Evolutionary conservation across 2,329 filamentous ascomycete genomes (phyloP), one percentile per base, ranked within the genome.

Genomic region (Macroventuria anomochaeta): DNA sequence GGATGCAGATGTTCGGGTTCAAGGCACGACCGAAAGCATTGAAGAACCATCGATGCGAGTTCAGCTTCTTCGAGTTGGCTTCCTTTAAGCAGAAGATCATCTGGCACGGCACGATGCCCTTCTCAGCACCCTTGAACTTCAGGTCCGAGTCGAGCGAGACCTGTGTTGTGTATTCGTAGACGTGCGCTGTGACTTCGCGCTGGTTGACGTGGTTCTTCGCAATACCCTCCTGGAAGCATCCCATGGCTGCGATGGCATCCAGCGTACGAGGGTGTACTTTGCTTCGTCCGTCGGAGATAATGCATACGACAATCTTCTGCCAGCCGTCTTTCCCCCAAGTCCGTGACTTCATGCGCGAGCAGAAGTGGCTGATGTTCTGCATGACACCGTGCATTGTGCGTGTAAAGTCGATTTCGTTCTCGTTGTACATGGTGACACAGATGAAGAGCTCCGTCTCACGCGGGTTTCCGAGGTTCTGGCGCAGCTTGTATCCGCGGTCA

Each of bases 21-120:
- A 99, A 81, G 0, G 93, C 89, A 59, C 88, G 87, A 25, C 95
- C 96, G 71, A 99, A 96, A 0, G 95, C 95, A 71, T 99, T 99
- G 81, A 99, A 99, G 79, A 97, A 97, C 95, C 95, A 99, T 52
- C 95, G 87, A 76, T 99, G 95, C 0, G 93, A 97, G 80, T 99
- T 99, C 65, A 99, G 84, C 79, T 99, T 99, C 78, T 96, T 96
- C 71, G 89, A 85, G 74, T 99, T 99, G 79, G 95, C 93, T 75
- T 99, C 95, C 78, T 99, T 99, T 58, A 99, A 80, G 70, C 96
- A 99, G 76, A 99, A 99, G 67, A 99, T 93, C 81, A 99, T 91
- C 78, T 99, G 95, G 71, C 92, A 96, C 1, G 95, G 96, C 11
- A 97, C 91, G 62, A 99, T 99, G 26, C 96, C 95, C 80, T 99